A percentile compares a stretch with the other conserved stretches of the same genome.
Evolutionary conservation across 257 asterid genomes (phyloP).

Genomic region (Ballota nigra): DNA sequence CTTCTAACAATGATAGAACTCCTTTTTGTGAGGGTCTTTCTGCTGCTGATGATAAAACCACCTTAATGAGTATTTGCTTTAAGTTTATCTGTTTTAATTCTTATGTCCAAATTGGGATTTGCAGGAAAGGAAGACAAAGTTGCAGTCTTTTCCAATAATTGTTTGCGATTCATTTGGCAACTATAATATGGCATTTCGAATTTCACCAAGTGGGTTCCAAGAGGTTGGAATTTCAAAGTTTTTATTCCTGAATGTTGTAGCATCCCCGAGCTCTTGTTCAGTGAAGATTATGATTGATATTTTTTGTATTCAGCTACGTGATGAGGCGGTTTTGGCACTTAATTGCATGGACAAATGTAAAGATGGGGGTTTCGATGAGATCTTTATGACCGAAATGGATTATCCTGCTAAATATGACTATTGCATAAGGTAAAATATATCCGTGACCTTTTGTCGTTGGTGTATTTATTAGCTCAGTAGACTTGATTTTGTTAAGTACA

Average conservation of each 20-base stretch:
- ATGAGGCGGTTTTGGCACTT: constrained; percentile 72
- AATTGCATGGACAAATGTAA: constrained; percentile 68
- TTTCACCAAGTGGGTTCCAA: constrained; percentile 78
- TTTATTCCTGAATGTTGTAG: constrained; percentile 10
- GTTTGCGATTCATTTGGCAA: constrained; percentile 69
- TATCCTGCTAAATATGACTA: constrained; percentile 81
- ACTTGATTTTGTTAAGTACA: neutral
- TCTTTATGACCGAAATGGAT: constrained; percentile 76
- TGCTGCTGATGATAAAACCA: neutral
- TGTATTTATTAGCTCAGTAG: neutral
- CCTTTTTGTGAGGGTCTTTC: neutral
- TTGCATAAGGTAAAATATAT: constrained; percentile 59
- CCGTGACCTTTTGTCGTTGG: constrained; percentile 3
- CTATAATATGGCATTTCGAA: constrained; percentile 76
- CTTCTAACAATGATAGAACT: neutral
- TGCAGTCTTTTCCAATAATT: constrained; percentile 69
- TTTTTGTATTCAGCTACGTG: constrained; percentile 58
- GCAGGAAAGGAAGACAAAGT: constrained; percentile 61
- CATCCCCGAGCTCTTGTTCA: neutral
- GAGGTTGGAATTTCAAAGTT: constrained; percentile 50
- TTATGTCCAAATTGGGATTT: constrained; percentile 18
- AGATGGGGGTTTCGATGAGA: constrained; percentile 81
- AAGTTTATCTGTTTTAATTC: constrained; percentile 7
- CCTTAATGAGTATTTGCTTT: constrained; percentile 4
- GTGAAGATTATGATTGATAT: constrained; percentile 16